Evolutionary conservation across 2,329 filamentous ascomycete genomes (phyloP).

Genomic region (Colletotrichum magnum): DNA sequence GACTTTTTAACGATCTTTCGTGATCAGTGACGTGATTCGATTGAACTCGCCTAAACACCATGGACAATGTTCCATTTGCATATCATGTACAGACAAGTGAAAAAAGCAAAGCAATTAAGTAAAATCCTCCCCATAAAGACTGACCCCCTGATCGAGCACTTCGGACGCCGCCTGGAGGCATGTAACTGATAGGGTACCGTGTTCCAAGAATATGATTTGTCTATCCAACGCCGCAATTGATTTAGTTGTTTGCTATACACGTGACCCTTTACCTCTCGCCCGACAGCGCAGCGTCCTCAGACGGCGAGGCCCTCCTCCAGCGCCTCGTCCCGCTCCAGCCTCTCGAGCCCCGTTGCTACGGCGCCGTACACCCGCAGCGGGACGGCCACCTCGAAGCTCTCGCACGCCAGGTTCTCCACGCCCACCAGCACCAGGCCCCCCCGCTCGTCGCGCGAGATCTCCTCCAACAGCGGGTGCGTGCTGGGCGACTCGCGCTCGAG

Average conservation of each 20-base stretch:
- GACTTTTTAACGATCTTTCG: neutral
- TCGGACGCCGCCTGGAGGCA: neutral
- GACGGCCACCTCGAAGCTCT: constrained; percentile 92
- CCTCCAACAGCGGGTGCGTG: constrained; percentile 77
- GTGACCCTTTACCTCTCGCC: neutral
- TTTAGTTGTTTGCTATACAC: constrained; percentile 19
- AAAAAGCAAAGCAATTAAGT: neutral
- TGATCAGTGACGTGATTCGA: neutral
- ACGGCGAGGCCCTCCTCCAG: constrained; percentile 61
- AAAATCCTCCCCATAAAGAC: too few species aligned
- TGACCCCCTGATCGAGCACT: neutral
- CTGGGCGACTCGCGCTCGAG: constrained; percentile 35
- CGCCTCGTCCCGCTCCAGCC: constrained; percentile 68
- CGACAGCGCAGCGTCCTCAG: constrained; percentile 43
- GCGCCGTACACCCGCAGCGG: constrained; percentile 85
- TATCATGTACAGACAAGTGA: constrained; percentile 19
- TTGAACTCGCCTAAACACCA: neutral
- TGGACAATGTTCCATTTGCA: constrained; percentile 4
- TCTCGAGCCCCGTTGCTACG: constrained; percentile 69
- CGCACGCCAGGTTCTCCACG: constrained; percentile 82
- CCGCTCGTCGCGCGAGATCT: constrained; percentile 83
- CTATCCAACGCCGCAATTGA: constrained; percentile 35
- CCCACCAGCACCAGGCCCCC: constrained; percentile 82
- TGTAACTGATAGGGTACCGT: constrained; percentile 13
- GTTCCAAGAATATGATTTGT: constrained; percentile 18